Evolutionary conservation across 768 basidiomycete species (phyloP).

Genomic region (Pisolithus orientalis): DNA sequence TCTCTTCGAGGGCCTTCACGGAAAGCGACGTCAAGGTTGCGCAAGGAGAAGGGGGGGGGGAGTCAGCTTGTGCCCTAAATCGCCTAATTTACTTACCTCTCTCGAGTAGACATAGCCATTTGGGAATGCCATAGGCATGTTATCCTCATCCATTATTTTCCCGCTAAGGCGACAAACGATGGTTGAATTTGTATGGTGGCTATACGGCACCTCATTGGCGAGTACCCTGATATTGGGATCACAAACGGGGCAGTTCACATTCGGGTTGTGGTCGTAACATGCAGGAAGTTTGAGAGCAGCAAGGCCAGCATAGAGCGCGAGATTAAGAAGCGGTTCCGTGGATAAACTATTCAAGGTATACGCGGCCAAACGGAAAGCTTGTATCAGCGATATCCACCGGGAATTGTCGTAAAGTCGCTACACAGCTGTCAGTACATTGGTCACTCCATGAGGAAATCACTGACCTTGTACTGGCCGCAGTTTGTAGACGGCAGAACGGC

Average conservation of each 20-base stretch:
- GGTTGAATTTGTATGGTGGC: slow-evolving; percentile 92
- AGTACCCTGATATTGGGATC: slow-evolving; percentile 70
- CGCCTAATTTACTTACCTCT: slow-evolving; percentile 52
- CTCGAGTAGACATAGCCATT: slow-evolving; percentile 91
- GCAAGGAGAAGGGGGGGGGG: slow-evolving; percentile 9
- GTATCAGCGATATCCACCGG: slow-evolving; percentile 72
- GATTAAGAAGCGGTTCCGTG: slow-evolving; percentile 77
- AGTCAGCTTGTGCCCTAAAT: slow-evolving; percentile 3
- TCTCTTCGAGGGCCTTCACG: slow-evolving; percentile 73
- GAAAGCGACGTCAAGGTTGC: background rate
- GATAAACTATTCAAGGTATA: slow-evolving; percentile 86
- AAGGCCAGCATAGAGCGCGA: slow-evolving; percentile 87
- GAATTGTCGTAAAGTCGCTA: slow-evolving; percentile 79
- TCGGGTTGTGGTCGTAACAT: slow-evolving; percentile 66
- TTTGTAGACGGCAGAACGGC: slow-evolving; percentile 67
- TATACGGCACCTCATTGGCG: slow-evolving; percentile 81
- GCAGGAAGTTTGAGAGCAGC: slow-evolving; percentile 85
- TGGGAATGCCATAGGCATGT: slow-evolving; percentile 88
- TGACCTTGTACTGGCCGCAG: slow-evolving; percentile 76
- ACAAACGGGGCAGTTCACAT: slow-evolving; percentile 90
- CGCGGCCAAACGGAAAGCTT: slow-evolving; percentile 79
- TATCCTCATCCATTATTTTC: slow-evolving; percentile 92
- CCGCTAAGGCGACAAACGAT: slow-evolving; percentile 91
- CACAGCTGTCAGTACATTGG: slow-evolving; percentile 8
- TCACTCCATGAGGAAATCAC: slow-evolving; percentile 10